Evolutionary conservation across 805 yeast genomes (phyloP), one percentile per base, ranked within the genome.

Genomic region (Tetrapisispora fleetii): DNA sequence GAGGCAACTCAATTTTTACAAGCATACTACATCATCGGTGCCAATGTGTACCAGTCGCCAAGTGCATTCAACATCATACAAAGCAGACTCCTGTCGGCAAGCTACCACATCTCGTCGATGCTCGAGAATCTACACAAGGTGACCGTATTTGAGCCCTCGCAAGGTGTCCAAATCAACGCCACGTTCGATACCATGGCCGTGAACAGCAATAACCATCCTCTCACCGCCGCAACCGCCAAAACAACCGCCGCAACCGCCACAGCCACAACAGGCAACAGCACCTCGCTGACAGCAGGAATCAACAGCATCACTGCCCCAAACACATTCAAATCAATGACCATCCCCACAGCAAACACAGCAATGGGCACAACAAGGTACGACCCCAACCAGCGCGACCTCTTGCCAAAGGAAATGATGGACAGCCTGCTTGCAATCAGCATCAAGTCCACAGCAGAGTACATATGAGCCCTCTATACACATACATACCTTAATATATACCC

Each of bases 21-120:
- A 28, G 95, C 88, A 54, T 91, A 85, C 67, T 91, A 86, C 64
- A 83, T 91, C 43, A 80, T 89, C 38, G 96, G 96, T 4, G 95
- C 95, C 18, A 89, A 87, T 59, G 83, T 93, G 1, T 93, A 89
- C 67, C 91, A 86, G 79, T 83, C 96, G 0, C 97, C 97, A 0
- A 70, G 79, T 17, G 74, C 86, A 0, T 80, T 81, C 58, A 81
- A 85, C 37, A 76, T 90, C 2, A 70, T 91, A 7, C 77, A 85
- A 18, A 81, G 90, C 35, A 69, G 97, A 51, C 65, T 88, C 33
- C 67, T 81, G 54, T 73, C 82, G 39, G 70, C 81, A 2, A 67
- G 48, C 45, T 63, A 48, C 48, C 70, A 48, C 46, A 58, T 82
- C 39, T 67, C 73, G 22, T 69, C 74, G 32, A 77, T 83, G 0